phyloP scores from a whole-genome alignment of 1,284 basidiomycete genomes.

The Ceratobasidium papillatum region DNA sequence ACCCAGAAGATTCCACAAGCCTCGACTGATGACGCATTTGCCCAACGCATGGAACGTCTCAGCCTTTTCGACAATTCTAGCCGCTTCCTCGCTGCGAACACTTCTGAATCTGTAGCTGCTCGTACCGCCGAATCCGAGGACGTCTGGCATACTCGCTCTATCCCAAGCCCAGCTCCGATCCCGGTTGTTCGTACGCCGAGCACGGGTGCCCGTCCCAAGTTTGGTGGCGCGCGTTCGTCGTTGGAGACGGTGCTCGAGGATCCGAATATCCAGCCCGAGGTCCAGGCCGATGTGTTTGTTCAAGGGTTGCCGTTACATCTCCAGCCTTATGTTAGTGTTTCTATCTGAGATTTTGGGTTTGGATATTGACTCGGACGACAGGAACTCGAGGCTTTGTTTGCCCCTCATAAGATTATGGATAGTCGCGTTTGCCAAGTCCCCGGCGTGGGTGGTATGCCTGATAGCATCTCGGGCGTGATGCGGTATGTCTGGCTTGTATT shows the following conservation, averaged over 20 bases:
- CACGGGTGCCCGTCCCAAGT: slow-evolving; percentile 3
- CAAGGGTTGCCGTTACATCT: slow-evolving; percentile 35
- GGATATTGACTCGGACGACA: background rate
- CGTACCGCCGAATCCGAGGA: background rate
- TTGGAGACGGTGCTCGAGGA: slow-evolving; percentile 38
- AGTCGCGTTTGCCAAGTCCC: slow-evolving; percentile 30
- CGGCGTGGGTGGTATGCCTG: slow-evolving; percentile 6
- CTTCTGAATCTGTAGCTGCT: background rate
- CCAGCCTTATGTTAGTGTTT: slow-evolving; percentile 4
- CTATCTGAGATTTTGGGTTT: too few species aligned
- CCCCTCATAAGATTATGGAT: slow-evolving; percentile 36
- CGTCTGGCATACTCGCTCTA: slow-evolving; percentile 7
- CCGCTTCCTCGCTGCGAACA: slow-evolving; percentile 3
- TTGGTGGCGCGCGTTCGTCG: slow-evolving; percentile 27
- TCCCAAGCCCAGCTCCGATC: background rate
- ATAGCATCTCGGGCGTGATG: slow-evolving; percentile 37
- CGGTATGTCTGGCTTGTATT: background rate
- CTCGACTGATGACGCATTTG: slow-evolving; percentile 27
- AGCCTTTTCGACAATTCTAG: slow-evolving; percentile 26
- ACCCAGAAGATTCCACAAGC: slow-evolving; percentile 72
- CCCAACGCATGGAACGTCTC: slow-evolving; percentile 36
- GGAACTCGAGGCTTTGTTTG: slow-evolving; percentile 35
- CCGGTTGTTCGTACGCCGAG: background rate
- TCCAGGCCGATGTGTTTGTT: slow-evolving; percentile 36
- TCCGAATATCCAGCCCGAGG: slow-evolving; percentile 11